These are phyloP conservation scores for Saraca asoca DNA, from an alignment of 331 rosid species.

Conservation along the genomic window DNA sequence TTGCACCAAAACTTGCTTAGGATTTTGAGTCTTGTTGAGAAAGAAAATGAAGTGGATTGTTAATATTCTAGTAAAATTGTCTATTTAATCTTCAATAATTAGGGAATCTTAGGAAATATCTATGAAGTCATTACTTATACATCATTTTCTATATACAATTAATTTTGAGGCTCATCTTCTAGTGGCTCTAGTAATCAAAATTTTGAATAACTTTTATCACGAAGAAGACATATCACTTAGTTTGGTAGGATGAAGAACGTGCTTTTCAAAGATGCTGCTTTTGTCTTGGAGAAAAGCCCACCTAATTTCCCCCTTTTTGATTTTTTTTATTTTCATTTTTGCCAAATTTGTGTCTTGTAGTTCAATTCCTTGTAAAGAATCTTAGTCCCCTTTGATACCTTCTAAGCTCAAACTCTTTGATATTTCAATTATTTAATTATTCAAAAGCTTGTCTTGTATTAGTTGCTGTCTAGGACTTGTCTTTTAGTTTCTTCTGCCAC, in stretches of 20 bases:
- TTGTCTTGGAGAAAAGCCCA: conserved; percentile 30
- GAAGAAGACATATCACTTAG: not conserved
- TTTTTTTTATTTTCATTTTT: no score
- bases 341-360: conserved; percentile 28
- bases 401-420: no score
- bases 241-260: conserved; percentile 19
- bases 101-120: conserved; percentile 5
- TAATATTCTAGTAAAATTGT: not conserved
- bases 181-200: not conserved
- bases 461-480: no score
- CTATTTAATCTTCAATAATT: not conserved
- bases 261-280: conserved; percentile 40
- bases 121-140: not conserved
- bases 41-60: no score
- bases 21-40: not conserved
- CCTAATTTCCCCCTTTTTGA: no score
- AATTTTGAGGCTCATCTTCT: no score
- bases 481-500: no score
- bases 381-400: conserved; percentile 32
- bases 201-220: not conserved
- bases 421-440: no score
- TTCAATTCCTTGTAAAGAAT: conserved; percentile 29
- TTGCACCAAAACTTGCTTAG: no score
- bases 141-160: not conserved
- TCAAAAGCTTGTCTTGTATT: no score